Percentiles rank a stretch among this genome's conserved stretches.
phyloP scores from a whole-genome alignment of 2,329 filamentous ascomycete genomes.

The Purpureocillium takamizusanense region DNA sequence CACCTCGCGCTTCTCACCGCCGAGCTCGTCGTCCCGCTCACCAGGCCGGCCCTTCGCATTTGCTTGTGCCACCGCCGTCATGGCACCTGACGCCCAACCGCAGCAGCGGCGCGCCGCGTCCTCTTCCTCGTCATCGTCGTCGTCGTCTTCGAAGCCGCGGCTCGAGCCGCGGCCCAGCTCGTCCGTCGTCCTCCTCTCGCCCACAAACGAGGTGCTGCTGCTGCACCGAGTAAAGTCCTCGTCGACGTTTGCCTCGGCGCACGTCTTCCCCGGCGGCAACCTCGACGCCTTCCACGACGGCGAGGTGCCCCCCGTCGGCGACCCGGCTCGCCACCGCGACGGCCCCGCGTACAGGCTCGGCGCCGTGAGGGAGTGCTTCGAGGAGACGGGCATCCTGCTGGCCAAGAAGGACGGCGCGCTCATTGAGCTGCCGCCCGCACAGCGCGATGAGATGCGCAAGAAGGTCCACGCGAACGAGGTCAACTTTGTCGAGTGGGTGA shows the following conservation, averaged over 20 bases:
- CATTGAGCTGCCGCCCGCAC: slow-evolving; percentile 49
- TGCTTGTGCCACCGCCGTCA: not conserved
- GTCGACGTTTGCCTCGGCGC: slow-evolving; percentile 77
- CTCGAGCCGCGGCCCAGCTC: slow-evolving; percentile 54
- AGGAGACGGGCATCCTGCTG: slow-evolving; percentile 85
- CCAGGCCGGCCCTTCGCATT: too few species aligned
- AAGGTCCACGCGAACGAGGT: slow-evolving; percentile 58
- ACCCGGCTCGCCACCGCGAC: slow-evolving; percentile 57
- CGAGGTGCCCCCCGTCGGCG: slow-evolving; percentile 30
- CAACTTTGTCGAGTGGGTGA: slow-evolving; percentile 58
- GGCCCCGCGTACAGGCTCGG: slow-evolving; percentile 67
- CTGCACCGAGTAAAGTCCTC: slow-evolving; percentile 79
- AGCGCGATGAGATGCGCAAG: slow-evolving; percentile 57
- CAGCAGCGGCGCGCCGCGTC: too few species aligned
- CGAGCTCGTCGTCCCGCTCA: too few species aligned
- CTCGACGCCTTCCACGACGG: slow-evolving; percentile 73
- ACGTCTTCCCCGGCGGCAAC: slow-evolving; percentile 92
- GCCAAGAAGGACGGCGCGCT: slow-evolving; percentile 47
- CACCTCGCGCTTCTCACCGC: too few species aligned
- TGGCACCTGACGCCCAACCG: not conserved
- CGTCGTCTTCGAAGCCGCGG: slow-evolving; percentile 8
- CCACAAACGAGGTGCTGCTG: slow-evolving; percentile 77
- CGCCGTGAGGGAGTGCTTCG: slow-evolving; percentile 86
- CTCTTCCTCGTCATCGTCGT: not conserved
- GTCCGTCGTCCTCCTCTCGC: slow-evolving; percentile 78